Evolutionary conservation across 2,329 filamentous ascomycete genomes (phyloP).

Genomic region (Ascochyta pisi): DNA sequence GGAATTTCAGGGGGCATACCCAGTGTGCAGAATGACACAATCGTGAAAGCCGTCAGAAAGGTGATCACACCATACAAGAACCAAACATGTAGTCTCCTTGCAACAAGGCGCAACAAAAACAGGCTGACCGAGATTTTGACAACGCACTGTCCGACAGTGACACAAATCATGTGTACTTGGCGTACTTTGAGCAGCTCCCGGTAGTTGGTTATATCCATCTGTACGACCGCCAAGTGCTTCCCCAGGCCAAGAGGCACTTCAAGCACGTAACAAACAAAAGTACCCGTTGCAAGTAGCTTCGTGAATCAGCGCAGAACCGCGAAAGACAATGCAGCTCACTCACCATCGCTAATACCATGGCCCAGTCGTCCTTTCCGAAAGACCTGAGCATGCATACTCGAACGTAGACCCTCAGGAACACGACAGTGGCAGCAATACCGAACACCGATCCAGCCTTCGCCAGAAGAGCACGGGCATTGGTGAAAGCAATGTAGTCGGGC

Average conservation of each 20-base stretch:
- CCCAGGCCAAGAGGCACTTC: conserved; percentile 58
- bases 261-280: conserved; percentile 53
- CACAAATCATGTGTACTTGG: conserved; percentile 55
- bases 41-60: conserved; percentile 52
- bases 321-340: conserved; percentile 8
- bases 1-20: neutral
- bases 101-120: conserved; percentile 54
- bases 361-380: conserved; percentile 58
- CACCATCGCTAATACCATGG: conserved; percentile 54
- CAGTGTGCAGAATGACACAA: conserved; percentile 53
- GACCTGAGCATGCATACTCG: conserved; percentile 52
- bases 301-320: neutral
- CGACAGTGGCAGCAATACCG: no score
- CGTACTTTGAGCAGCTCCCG: conserved; percentile 50
- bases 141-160: conserved; percentile 53
- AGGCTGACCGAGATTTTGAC: conserved; percentile 59
- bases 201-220: conserved; percentile 36
- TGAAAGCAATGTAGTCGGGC: no score
- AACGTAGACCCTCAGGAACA: no score
- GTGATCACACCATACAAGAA: conserved; percentile 54
- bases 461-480: no score
- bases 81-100: conserved; percentile 50
- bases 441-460: no score
- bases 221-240: conserved; percentile 52
- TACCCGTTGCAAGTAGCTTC: conserved; percentile 7